Base-by-base conservation (phyloP, 192 early-diverging fungal genomes). In the Linderina pennispora region DNA sequence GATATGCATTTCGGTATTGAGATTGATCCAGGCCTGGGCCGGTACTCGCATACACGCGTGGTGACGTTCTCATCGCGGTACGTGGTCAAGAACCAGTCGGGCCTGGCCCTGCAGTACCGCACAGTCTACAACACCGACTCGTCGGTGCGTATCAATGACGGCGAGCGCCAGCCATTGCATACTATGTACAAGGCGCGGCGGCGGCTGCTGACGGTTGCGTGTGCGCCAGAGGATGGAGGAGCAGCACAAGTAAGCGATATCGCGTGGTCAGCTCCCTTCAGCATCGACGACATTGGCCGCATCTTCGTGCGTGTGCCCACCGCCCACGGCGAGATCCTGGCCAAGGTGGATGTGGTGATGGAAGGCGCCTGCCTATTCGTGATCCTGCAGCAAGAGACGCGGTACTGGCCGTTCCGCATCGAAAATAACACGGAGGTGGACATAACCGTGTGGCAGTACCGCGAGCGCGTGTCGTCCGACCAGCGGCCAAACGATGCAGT, bases 281-380 rank as follows among this genome's bases (percentile, higher is more conserved):
- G 77, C 50, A 86, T 97, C 39, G 81, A 89, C 43, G 86, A 94
- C 28, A 75, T 99, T 19, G 96, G 94, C 15, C 78, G 81, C 17
- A 72, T 88, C 9, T 88, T 83, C 53, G 69, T 97, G n/a, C 88
- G 88, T 8, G 46, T 96, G 18, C 66, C 82, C 9, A 73, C 77
- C 23, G 80, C 73, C 28, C 17, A 37, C 24, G 40, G 21, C 22
- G 62, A 64, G 53, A 16, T 61, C 7, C 66, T 99, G 18, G 74
- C 97, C 15, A 78, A 86, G n/a, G 77, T 85, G 8, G 84, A 91
- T 31, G 78, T 89, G 31, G 54, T 87, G n/a, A 48, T 99, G 43
- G 83, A 97, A 39, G 86, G 86, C 37, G 93, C 96, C 1, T 94
- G 91, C 2, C 61, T 99, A 18, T 96, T 95, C 64, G 78, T 99